These are phyloP conservation scores for Penicillium sp. DNA, from an alignment of 2,329 filamentous ascomycete species.

Conservation along the genomic window DNA sequence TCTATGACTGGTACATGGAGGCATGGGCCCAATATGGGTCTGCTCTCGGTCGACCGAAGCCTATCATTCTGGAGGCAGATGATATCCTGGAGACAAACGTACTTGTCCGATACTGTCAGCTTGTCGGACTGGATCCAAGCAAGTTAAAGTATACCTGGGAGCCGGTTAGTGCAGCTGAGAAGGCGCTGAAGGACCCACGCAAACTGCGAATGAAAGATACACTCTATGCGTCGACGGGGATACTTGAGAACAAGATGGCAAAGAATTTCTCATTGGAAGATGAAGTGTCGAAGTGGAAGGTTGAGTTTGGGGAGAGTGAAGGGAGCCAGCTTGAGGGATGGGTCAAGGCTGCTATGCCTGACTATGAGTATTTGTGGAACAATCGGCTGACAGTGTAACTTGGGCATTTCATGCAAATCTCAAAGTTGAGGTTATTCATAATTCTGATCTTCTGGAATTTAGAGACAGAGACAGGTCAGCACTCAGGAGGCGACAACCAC, in stretches of 20 bases:
- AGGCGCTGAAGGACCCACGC: not conserved
- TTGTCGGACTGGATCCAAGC: not conserved
- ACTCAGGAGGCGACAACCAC: no score
- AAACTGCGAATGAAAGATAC: not conserved
- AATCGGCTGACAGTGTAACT: no score
- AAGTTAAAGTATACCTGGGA: not conserved
- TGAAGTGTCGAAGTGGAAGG: not conserved
- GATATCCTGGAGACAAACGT: not conserved
- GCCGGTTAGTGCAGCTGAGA: not conserved
- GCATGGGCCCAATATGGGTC: not conserved
- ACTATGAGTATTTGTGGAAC: not conserved
- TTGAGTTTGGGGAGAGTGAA: not conserved
- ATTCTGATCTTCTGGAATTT: no score
- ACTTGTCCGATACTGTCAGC: not conserved
- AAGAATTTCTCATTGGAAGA: not conserved
- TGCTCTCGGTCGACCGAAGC: not conserved
- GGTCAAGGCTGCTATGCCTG: not conserved
- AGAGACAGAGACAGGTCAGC: no score
- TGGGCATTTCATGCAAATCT: no score
- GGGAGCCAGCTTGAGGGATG: not conserved
- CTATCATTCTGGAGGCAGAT: not conserved
- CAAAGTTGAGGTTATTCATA: no score
- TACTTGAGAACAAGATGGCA: not conserved
- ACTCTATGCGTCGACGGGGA: not conserved
- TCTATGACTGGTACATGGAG: not conserved